Evolutionary conservation across 2,329 filamentous ascomycete genomes (phyloP).

Genomic region (Scolecobasidium constrictum): DNA sequence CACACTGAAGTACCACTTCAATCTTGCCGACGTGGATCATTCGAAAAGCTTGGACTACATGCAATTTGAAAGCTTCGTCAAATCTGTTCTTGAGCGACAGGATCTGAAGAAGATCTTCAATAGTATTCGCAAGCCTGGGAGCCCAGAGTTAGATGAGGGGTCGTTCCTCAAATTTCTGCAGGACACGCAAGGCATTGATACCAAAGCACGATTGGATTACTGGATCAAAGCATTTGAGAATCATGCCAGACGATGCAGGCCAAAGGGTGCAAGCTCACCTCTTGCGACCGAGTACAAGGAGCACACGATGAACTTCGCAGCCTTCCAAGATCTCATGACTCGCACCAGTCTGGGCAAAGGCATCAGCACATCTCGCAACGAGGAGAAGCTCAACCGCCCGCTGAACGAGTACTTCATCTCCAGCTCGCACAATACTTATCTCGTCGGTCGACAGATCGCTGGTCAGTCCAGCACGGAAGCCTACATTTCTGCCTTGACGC

Average conservation of each 20-base stretch:
- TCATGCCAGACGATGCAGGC: conserved; percentile 41
- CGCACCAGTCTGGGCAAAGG: conserved; percentile 51
- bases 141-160: conserved; percentile 53
- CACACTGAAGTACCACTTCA: conserved; percentile 64
- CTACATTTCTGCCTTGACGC: conserved; percentile 79
- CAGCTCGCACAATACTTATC: conserved; percentile 96
- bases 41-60: conserved; percentile 61
- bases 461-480: conserved; percentile 89
- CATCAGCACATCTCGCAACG: conserved; percentile 34
- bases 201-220: conserved; percentile 50
- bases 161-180: conserved; percentile 71
- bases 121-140: conserved; percentile 40
- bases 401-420: conserved; percentile 97
- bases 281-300: conserved; percentile 28
- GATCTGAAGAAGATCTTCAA: conserved; percentile 70
- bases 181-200: conserved; percentile 63
- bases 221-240: conserved; percentile 68
- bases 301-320: conserved; percentile 62
- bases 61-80: conserved; percentile 77
- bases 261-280: neutral
- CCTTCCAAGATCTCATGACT: conserved; percentile 67
- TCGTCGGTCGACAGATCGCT: conserved; percentile 79
- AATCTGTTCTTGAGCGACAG: conserved; percentile 69
- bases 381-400: conserved; percentile 66
- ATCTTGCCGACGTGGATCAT: conserved; percentile 54